Evolutionary conservation across 202 grass and related monocot genomes (phyloP).

Genomic region (Zoysia matrella): DNA sequence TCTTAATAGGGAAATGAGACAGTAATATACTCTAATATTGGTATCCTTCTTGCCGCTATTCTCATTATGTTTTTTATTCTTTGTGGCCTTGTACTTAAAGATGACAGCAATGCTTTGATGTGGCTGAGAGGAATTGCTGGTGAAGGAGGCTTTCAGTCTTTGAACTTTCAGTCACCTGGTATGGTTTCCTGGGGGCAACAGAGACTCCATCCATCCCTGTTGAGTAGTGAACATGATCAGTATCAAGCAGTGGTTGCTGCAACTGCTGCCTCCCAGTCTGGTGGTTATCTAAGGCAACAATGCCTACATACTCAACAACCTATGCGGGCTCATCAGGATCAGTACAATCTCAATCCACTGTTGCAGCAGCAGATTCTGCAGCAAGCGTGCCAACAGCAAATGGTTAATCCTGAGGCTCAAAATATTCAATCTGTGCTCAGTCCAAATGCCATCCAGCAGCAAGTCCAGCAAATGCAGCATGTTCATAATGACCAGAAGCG

Average conservation of each 20-base stretch:
- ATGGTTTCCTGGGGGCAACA: slow-evolving; percentile 79
- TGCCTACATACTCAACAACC: slow-evolving; percentile 85
- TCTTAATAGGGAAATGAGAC: slow-evolving; percentile 14
- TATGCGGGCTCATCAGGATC: slow-evolving; percentile 71
- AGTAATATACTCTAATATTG: neutral
- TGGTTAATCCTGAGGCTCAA: slow-evolving; percentile 61
- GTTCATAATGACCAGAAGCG: slow-evolving; percentile 82
- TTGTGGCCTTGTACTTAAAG: slow-evolving; percentile 65
- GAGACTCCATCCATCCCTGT: slow-evolving; percentile 68
- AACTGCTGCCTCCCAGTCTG: slow-evolving; percentile 54
- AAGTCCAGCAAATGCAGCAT: slow-evolving; percentile 71
- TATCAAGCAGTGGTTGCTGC: slow-evolving; percentile 75
- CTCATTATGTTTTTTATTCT: slow-evolving; percentile 41
- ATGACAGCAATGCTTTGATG: slow-evolving; percentile 98
- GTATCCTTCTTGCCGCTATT: slow-evolving; percentile 31
- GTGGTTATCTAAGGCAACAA: slow-evolving; percentile 78
- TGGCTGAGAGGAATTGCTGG: slow-evolving; percentile 90
- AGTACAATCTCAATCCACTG: slow-evolving; percentile 69
- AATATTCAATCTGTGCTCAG: slow-evolving; percentile 59
- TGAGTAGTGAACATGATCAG: slow-evolving; percentile 74
- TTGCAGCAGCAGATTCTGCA: slow-evolving; percentile 87
- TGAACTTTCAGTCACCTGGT: slow-evolving; percentile 83
- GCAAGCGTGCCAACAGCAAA: slow-evolving; percentile 72
- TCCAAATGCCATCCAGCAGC: slow-evolving; percentile 72
- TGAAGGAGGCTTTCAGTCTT: slow-evolving; percentile 77